Evolutionary conservation across 202 grass and related monocot genomes (phyloP), one percentile per base, ranked within the genome.

Genomic region (Setaria viridis): DNA sequence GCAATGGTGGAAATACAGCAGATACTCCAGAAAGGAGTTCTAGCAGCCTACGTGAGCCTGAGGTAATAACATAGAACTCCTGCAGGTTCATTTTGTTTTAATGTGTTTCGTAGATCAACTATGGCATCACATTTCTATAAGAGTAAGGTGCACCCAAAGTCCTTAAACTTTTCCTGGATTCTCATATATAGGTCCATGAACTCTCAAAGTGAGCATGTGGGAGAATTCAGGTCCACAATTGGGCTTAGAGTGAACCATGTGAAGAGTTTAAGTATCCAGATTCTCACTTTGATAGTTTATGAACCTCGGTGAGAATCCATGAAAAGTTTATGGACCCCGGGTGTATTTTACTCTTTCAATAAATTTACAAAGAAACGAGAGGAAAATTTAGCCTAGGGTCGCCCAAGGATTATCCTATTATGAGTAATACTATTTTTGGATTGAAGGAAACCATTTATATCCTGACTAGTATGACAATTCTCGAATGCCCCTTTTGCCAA

Each of bases 11-110:
- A 88, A 84, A 74, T 76, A 62, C 81, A 49, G 62, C 80, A 81
- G 87, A 80, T 91, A 86, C 76, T 64, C 86, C 67, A 65, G 87
- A 84, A 70, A 92, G 80, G 84, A 90, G 87, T 85, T 94, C 68
- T 41, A 70, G 65, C 57, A 85, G 81, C 67, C 74, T 65, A 57
- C 63, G 66, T 86, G 76, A 82, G 65, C 67, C 66, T 55, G 87
- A 88, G 94, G 94, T 96, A 90, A 80, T 48, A 80, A 84, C 76
- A 51, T 30, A 80, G 3, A 77, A 77, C 42, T 60, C 7, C 20
- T 88, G 29, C 74, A 80, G 43, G 37, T 86, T 72, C 59, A 68
- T 29, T 71, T 32, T 74, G 34, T 67, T 80, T 35, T 42, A 48
- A 51, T 82, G 53, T 55, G 41, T 70, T 56, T 37, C 7, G 25